These are phyloP conservation scores for Beauveria brongniartii DNA, from an alignment of 2,329 filamentous ascomycete species.

Conservation along the genomic window DNA sequence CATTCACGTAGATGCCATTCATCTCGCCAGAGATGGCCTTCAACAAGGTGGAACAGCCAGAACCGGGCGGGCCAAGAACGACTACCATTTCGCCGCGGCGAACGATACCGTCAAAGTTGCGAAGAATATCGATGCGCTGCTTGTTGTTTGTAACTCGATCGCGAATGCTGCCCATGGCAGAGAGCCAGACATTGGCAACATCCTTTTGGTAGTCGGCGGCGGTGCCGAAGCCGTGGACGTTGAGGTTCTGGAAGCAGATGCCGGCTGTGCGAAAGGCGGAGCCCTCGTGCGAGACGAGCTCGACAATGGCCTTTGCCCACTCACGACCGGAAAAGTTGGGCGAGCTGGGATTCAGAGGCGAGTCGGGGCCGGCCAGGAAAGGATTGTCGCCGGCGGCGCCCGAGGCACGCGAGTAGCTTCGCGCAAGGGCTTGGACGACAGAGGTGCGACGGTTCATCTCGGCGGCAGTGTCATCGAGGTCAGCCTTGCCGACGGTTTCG, in stretches of 20 bases:
- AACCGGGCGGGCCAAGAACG: slow-evolving; percentile 59
- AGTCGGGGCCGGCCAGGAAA: slow-evolving; percentile 36
- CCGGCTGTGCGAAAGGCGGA: slow-evolving; percentile 50
- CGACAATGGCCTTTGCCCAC: slow-evolving; percentile 49
- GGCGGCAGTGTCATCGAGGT: slow-evolving; percentile 31
- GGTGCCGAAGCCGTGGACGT: slow-evolving; percentile 59
- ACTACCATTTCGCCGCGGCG: slow-evolving; percentile 63
- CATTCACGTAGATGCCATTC: slow-evolving; percentile 63
- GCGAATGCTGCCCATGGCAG: slow-evolving; percentile 28
- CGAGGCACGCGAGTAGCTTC: slow-evolving; percentile 41
- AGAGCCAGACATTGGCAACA: slow-evolving; percentile 49
- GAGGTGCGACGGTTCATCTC: slow-evolving; percentile 38
- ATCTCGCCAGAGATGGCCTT: slow-evolving; percentile 76
- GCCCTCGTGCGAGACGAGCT: slow-evolving; percentile 39
- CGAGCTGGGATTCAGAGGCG: slow-evolving; percentile 39
- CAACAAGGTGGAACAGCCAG: slow-evolving; percentile 70
- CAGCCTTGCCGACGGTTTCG: slow-evolving; percentile 16
- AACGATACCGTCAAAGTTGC: slow-evolving; percentile 56
- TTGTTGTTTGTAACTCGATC: slow-evolving; percentile 44
- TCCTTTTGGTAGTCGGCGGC: slow-evolving; percentile 62
- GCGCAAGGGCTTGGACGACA: slow-evolving; percentile 42
- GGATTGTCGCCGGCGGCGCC: slow-evolving; percentile 32
- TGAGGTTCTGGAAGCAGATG: slow-evolving; percentile 55
- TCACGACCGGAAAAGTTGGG: slow-evolving; percentile 40
- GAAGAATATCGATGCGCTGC: slow-evolving; percentile 56